Evolutionary conservation across 176 grass and related monocot species (phyloP).

Genomic region (Carex scoparia): DNA sequence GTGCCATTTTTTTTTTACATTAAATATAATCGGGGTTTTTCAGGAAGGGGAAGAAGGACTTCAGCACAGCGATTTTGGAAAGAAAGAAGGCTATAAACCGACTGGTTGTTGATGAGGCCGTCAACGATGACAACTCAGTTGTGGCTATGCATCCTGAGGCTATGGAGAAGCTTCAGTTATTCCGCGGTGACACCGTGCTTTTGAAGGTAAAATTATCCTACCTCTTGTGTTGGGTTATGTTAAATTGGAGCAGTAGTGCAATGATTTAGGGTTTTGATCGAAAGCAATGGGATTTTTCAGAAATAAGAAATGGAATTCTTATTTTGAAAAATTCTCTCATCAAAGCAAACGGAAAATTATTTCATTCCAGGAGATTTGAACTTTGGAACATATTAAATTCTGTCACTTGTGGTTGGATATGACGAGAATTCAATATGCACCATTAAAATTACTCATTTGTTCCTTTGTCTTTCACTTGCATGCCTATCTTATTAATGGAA

Average conservation of each 20-base stretch:
- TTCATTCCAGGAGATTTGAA: no score
- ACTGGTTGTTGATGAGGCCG: constrained; percentile 67
- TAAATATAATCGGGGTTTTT: background rate
- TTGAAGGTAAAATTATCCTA: constrained; percentile 39
- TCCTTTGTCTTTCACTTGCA: no score
- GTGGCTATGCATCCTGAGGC: constrained; percentile 57
- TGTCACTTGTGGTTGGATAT: no score
- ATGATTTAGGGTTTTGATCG: no score
- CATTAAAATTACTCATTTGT: no score
- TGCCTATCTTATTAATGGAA: no score
- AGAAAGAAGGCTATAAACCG: constrained; percentile 64
- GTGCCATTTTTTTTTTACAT: background rate
- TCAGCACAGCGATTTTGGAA: constrained; percentile 63
- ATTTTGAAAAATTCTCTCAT: no score
- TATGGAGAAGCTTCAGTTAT: constrained; percentile 76
- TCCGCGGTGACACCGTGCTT: constrained; percentile 63
- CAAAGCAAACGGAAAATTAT: no score
- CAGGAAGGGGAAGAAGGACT: constrained; percentile 84
- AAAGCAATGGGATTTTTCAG: no score
- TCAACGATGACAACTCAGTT: constrained; percentile 67
- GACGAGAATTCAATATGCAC: no score
- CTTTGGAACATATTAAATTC: no score
- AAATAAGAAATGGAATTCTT: no score
- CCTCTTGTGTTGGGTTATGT: background rate
- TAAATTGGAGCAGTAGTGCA: background rate